These are phyloP conservation scores for Pyrus hybrid DNA, from an alignment of 331 rosid species.

Conservation along the genomic window DNA sequence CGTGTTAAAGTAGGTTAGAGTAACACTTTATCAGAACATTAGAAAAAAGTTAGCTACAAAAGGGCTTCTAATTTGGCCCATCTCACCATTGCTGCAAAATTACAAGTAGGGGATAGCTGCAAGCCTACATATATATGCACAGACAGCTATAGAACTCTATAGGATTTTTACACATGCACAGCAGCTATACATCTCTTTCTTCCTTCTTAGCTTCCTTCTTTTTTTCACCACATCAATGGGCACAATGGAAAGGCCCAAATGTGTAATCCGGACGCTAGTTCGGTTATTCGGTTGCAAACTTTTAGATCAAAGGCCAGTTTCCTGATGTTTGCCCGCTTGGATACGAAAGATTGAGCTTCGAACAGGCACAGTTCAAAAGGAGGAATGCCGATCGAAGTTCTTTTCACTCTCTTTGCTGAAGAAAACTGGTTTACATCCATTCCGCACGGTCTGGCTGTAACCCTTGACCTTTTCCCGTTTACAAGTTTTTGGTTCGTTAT, in stretches of 20 bases:
- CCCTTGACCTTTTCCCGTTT: conserved; percentile 10
- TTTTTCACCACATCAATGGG: background rate
- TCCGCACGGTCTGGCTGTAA: background rate
- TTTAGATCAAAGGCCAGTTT: background rate
- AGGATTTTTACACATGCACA: conserved; percentile 16
- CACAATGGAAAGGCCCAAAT: conserved; percentile 1
- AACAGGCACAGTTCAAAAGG: background rate
- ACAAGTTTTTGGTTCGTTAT: conserved; percentile 4
- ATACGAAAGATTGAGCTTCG: background rate
- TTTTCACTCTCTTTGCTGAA: background rate
- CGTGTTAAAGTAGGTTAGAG: no score
- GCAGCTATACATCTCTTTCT: conserved; percentile 20
- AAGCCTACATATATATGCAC: conserved; percentile 27
- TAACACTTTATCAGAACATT: no score
- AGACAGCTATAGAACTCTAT: conserved; percentile 22
- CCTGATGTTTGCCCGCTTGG: background rate
- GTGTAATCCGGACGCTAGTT: background rate
- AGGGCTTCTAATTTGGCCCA: conserved; percentile 14
- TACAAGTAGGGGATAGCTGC: conserved; percentile 18
- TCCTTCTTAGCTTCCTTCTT: conserved; percentile 11
- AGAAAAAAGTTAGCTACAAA: background rate
- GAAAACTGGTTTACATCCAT: background rate
- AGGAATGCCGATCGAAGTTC: background rate
- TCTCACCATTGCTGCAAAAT: conserved; percentile 38
- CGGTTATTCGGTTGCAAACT: background rate